Conservation (phyloP, 2,329 filamentous ascomycete species). For the Pseudocercospora musae region DNA sequence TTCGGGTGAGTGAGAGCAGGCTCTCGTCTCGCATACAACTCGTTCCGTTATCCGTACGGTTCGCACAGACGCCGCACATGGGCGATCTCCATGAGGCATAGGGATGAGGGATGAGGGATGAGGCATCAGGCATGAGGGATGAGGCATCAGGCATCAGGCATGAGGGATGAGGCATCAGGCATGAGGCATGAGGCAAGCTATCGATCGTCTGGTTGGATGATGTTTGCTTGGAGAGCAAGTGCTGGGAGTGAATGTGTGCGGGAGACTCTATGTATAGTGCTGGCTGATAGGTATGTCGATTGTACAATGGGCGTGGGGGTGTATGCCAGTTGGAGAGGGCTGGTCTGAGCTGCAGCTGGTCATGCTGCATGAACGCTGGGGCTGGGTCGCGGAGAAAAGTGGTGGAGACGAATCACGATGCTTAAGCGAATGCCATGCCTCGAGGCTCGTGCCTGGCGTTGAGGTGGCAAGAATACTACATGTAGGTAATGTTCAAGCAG, state of each 20-base stretch:
- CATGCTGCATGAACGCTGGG: constrained; percentile 14
- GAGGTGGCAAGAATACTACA: constrained; percentile 14
- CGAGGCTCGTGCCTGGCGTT: constrained; percentile 8
- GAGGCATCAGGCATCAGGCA: too few species aligned
- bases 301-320: constrained; percentile 14
- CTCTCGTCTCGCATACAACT: not conserved
- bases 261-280: too few species aligned
- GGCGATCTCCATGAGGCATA: constrained; percentile 14
- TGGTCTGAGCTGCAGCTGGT: constrained; percentile 2
- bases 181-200: too few species aligned
- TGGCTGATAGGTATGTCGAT: constrained; percentile 5
- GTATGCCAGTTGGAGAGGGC: not conserved
- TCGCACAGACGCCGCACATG: not conserved
- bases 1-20: not conserved
- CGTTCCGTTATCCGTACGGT: not conserved
- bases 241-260: not conserved
- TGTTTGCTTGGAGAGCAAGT: constrained; percentile 3
- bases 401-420: constrained; percentile 10
- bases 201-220: too few species aligned
- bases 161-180: too few species aligned
- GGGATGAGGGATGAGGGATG: too few species aligned
- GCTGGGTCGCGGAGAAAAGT: constrained; percentile 9
- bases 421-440: not conserved
- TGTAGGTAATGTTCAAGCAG: not conserved
- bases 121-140: too few species aligned